These are phyloP conservation scores for Meira miltonrushii DNA, from an alignment of 1,284 basidiomycete genomes.

Conservation along the genomic window DNA sequence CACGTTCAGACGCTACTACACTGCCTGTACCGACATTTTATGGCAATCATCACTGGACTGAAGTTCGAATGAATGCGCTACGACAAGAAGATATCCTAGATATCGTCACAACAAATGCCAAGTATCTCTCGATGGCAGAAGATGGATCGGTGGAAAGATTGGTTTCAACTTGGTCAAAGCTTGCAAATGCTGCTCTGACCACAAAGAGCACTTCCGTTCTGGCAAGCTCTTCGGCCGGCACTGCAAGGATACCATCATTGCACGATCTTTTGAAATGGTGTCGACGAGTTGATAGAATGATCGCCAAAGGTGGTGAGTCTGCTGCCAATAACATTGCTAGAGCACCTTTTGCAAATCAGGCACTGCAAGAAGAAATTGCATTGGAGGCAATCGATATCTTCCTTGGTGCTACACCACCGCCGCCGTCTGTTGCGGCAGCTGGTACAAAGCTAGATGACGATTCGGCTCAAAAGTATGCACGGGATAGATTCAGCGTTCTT, in stretches of 20 bases:
- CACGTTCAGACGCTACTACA: neutral
- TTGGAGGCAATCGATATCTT: constrained; percentile 88
- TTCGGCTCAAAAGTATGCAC: neutral
- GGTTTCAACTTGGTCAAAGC: constrained; percentile 34
- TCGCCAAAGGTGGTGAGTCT: constrained; percentile 13
- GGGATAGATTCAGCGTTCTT: neutral
- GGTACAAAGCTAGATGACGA: neutral
- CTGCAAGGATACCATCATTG: constrained; percentile 62
- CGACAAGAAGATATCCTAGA: constrained; percentile 29
- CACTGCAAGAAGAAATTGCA: constrained; percentile 81
- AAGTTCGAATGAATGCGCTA: constrained; percentile 31
- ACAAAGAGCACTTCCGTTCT: neutral
- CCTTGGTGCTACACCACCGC: constrained; percentile 62
- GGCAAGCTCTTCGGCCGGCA: constrained; percentile 35
- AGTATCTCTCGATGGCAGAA: constrained; percentile 19
- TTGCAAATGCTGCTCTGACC: neutral
- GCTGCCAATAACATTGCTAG: neutral
- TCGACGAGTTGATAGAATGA: constrained; percentile 63
- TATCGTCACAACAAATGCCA: constrained; percentile 31
- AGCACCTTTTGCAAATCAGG: constrained; percentile 61
- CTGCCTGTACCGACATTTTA: constrained; percentile 56
- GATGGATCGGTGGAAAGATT: constrained; percentile 24
- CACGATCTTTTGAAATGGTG: constrained; percentile 87
- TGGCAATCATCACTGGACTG: constrained; percentile 62
- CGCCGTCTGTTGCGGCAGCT: neutral